Conservation (phyloP, 371 early-diverging fungal genomes). For the Furculomyces boomerangus region DNA sequence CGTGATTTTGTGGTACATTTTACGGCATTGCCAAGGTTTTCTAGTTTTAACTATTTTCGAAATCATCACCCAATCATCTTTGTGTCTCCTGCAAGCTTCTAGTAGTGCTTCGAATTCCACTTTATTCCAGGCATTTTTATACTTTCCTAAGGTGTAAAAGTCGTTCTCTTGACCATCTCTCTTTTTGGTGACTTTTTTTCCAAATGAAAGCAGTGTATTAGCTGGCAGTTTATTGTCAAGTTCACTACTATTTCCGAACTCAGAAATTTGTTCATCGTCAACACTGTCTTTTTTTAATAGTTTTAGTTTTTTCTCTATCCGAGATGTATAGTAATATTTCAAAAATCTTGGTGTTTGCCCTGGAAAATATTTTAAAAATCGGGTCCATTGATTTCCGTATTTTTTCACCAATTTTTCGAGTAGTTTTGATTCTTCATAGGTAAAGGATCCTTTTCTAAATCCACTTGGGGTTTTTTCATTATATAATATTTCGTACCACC, state of each 20-base stretch:
- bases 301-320: background rate
- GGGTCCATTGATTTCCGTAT: background rate
- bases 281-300: background rate
- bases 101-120: background rate
- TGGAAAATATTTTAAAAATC: background rate
- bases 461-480: background rate
- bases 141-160: background rate
- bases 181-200: too few species aligned
- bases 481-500: background rate
- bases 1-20: background rate
- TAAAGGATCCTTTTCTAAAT: background rate
- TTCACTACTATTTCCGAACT: background rate
- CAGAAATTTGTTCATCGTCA: background rate
- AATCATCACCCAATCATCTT: conserved; percentile 1
- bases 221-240: background rate
- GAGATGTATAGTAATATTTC: background rate
- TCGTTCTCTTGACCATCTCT: background rate
- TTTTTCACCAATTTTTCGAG: background rate
- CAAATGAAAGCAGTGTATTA: background rate
- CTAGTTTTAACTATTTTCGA: background rate
- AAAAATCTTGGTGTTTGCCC: background rate
- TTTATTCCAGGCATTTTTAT: conserved; percentile 1
- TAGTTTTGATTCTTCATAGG: background rate
- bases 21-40: background rate
- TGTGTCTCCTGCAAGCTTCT: background rate